Percentiles rank a stretch among this genome's conserved stretches.
Evolutionary conservation across 352 stramenopile species (phyloP).

Genomic region (Phytophthora sojae): DNA sequence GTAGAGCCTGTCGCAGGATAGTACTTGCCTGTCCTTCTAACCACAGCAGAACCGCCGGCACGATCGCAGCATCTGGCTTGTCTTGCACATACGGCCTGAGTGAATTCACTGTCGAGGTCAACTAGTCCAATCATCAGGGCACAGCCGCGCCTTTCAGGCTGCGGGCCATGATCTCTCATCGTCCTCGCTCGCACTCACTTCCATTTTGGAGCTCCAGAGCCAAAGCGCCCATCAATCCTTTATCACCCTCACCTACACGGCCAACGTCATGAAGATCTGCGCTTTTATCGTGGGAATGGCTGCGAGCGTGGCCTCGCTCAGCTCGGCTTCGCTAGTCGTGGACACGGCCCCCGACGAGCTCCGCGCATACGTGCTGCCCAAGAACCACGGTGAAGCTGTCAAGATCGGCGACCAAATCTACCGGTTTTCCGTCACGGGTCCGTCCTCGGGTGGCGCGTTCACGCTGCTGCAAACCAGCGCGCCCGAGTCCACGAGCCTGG

Average conservation of each 20-base stretch:
- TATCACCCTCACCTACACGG: background rate
- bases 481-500: slow-evolving; percentile 53
- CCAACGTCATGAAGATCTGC: slow-evolving; percentile 33
- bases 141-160: background rate
- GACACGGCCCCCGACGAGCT: slow-evolving; percentile 49
- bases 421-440: slow-evolving; percentile 61
- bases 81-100: background rate
- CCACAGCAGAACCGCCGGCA: background rate
- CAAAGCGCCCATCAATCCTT: slow-evolving; percentile 1
- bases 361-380: slow-evolving; percentile 57
- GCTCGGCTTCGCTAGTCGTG: slow-evolving; percentile 46
- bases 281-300: slow-evolving; percentile 26
- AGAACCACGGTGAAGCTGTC: slow-evolving; percentile 48
- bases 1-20: background rate
- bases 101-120: background rate
- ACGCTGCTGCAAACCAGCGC: slow-evolving; percentile 55
- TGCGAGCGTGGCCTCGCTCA: slow-evolving; percentile 22
- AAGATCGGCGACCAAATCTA: slow-evolving; percentile 55
- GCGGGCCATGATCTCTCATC: background rate
- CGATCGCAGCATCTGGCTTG: background rate
- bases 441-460: slow-evolving; percentile 52
- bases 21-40: background rate
- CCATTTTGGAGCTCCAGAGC: slow-evolving; percentile 12
- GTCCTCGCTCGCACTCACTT: slow-evolving; percentile 14
- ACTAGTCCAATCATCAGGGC: background rate